These are phyloP conservation scores for Monilinia polystroma DNA, from an alignment of 2,329 filamentous ascomycete genomes.

Conservation along the genomic window DNA sequence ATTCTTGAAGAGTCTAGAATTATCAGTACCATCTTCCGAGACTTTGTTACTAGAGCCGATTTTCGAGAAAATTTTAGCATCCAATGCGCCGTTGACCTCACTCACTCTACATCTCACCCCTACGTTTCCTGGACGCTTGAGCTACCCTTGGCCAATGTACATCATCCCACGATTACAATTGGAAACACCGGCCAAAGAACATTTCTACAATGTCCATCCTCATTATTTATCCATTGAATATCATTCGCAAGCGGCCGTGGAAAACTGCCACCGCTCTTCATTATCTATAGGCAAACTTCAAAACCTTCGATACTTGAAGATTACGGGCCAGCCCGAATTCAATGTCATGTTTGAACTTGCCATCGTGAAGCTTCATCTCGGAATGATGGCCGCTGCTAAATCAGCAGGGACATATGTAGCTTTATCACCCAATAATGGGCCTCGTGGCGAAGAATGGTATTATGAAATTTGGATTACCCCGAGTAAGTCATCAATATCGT, in stretches of 20 bases:
- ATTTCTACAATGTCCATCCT: constrained; percentile 20
- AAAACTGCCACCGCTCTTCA: constrained; percentile 14
- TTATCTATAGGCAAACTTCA: constrained; percentile 20
- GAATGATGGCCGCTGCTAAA: constrained; percentile 21
- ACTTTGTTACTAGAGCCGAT: constrained; percentile 13
- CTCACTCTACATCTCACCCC: constrained; percentile 15
- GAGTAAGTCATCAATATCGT: constrained; percentile 11
- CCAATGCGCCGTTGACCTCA: constrained; percentile 15
- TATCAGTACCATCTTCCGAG: constrained; percentile 18
- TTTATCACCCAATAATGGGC: constrained; percentile 21
- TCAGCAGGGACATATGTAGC: constrained; percentile 2
- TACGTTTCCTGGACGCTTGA: constrained; percentile 18
- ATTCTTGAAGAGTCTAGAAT: constrained; percentile 17
- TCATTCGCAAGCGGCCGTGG: constrained; percentile 20
- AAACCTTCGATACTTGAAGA: constrained; percentile 18
- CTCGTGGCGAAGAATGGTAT: constrained; percentile 20
- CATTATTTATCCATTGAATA: constrained; percentile 17
- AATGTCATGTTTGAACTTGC: constrained; percentile 19
- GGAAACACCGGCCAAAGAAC: constrained; percentile 18
- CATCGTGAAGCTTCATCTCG: constrained; percentile 21
- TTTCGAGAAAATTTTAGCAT: constrained; percentile 13
- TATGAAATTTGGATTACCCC: constrained; percentile 23
- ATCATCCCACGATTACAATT: constrained; percentile 15
- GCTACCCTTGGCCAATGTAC: constrained; percentile 20
- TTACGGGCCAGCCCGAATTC: constrained; percentile 21